These are phyloP conservation scores for Lachancea dasiensis DNA, from an alignment of 805 yeast genomes.

Conservation along the genomic window DNA sequence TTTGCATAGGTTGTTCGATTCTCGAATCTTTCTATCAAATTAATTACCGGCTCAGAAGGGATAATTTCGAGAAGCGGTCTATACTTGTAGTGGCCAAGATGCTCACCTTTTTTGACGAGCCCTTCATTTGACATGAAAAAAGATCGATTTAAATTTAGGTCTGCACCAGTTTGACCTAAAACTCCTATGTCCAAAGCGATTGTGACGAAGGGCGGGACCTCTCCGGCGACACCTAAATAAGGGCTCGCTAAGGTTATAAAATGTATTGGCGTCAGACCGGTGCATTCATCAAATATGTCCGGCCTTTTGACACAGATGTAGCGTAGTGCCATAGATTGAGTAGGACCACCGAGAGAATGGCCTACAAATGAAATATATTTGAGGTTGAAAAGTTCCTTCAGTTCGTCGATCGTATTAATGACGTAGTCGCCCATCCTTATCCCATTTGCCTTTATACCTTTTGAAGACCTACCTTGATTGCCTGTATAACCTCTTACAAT, in stretches of 20 bases:
- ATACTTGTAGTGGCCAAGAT: constrained; percentile 9
- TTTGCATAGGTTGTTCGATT: constrained; percentile 85
- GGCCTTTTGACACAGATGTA: constrained; percentile 60
- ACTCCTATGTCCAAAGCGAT: constrained; percentile 81
- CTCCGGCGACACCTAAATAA: constrained; percentile 78
- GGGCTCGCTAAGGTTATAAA: constrained; percentile 86
- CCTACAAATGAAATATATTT: constrained; percentile 77
- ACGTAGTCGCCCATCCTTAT: constrained; percentile 71
- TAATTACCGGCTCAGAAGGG: constrained; percentile 70
- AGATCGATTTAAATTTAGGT: constrained; percentile 60
- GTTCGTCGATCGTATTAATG: constrained; percentile 39
- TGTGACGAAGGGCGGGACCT: constrained; percentile 80
- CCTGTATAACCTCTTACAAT: constrained; percentile 79
- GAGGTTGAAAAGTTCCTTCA: constrained; percentile 39
- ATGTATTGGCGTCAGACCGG: constrained; percentile 59
- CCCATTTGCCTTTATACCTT: constrained; percentile 83
- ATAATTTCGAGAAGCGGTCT: constrained; percentile 65
- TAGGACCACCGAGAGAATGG: constrained; percentile 90
- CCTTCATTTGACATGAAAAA: constrained; percentile 29
- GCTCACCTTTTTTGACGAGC: constrained; percentile 14
- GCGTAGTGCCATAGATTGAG: constrained; percentile 86
- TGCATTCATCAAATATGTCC: constrained; percentile 47
- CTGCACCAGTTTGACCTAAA: constrained; percentile 91
- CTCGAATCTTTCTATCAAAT: constrained; percentile 53
- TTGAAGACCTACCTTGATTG: constrained; percentile 81